Percentiles rank a stretch among this genome's conserved stretches.
Conservation (phyloP, 169 alveolate genomes). For the Plasmodium gaboni region DNA sequence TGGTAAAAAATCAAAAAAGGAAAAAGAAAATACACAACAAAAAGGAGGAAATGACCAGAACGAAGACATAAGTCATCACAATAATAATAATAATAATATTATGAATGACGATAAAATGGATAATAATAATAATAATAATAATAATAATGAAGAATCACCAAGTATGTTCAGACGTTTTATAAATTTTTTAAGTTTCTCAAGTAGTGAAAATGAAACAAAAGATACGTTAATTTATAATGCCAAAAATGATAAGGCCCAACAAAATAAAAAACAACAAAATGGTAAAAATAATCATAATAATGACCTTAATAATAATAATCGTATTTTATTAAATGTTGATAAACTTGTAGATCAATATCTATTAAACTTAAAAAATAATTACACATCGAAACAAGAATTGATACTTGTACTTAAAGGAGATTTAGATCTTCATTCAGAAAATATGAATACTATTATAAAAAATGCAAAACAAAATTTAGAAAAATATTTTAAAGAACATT, state of each 20-base stretch:
- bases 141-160: not conserved
- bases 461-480: constrained; percentile 17
- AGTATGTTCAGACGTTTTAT: not conserved
- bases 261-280: not conserved
- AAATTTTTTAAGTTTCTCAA: not conserved
- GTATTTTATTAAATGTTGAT: constrained; percentile 2
- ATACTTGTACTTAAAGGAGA: constrained; percentile 51
- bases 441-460: constrained; percentile 26
- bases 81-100: not conserved
- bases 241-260: not conserved
- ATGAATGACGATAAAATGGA: not conserved
- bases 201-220: not conserved
- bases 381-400: constrained; percentile 38
- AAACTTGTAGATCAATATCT: constrained; percentile 58
- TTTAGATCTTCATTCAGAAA: constrained; percentile 23
- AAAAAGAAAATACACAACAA: not conserved
- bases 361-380: constrained; percentile 19
- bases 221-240: not conserved
- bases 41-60: not conserved
- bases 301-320: not conserved
- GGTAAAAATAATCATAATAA: not conserved
- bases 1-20: not conserved
- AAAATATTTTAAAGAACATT: constrained; percentile 25
- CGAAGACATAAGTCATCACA: not conserved
- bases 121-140: not conserved